Conservation (phyloP, 441 rosid genomes). For the Gossypium lobatum region DNA sequence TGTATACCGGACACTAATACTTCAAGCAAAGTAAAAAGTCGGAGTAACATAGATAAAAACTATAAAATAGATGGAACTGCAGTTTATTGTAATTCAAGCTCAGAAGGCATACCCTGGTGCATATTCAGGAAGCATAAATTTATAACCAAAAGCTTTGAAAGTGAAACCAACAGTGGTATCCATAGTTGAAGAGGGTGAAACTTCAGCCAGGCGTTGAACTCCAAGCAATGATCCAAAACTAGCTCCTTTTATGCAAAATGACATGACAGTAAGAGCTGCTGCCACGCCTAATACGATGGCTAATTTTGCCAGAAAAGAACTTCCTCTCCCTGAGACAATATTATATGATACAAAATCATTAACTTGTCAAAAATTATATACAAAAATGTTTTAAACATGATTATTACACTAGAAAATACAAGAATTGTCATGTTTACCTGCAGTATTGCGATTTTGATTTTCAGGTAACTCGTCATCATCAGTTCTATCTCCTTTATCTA, state of each 20-base stretch:
- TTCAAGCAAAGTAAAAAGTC: not conserved
- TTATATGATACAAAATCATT: not conserved
- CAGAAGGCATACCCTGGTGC: conserved; percentile 58
- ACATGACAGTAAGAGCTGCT: conserved; percentile 34
- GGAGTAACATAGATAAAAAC: not conserved
- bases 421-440: not conserved
- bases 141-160: conserved; percentile 68
- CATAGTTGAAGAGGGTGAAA: conserved; percentile 40
- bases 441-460: conserved; percentile 6
- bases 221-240: conserved; percentile 44
- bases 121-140: conserved; percentile 56
- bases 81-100: not conserved
- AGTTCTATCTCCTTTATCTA: conserved; percentile 21
- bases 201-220: conserved; percentile 42
- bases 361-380: not conserved
- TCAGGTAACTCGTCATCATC: conserved; percentile 24
- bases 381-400: not conserved
- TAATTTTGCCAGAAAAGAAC: conserved; percentile 47
- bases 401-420: not conserved
- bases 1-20: not conserved
- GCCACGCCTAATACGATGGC: conserved; percentile 53
- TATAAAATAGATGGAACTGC: not conserved
- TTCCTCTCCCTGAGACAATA: conserved; percentile 18
- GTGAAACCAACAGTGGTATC: conserved; percentile 48
- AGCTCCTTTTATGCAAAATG: conserved; percentile 32